Evolutionary conservation across 257 asterid species (phyloP).

Genomic region (Prunella vulgaris): DNA sequence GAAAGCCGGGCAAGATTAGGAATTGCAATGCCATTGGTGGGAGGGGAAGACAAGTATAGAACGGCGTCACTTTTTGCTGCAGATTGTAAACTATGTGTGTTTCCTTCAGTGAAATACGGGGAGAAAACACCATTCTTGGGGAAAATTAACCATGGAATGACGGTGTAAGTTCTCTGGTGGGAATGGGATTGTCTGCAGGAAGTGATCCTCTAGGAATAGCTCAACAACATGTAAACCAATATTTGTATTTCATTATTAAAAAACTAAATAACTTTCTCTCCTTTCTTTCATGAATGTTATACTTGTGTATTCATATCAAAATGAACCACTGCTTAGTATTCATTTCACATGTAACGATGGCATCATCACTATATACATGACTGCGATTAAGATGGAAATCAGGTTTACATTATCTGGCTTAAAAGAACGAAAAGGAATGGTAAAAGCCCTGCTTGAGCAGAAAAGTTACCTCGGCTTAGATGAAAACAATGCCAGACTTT

Average conservation of each 20-base stretch:
- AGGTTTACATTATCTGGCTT: background rate
- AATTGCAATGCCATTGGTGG: slow-evolving; percentile 53
- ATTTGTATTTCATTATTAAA: background rate
- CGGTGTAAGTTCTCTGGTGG: slow-evolving; percentile 8
- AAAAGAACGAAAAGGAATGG: background rate
- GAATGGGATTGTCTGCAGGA: slow-evolving; percentile 25
- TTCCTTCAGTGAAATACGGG: background rate
- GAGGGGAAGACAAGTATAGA: slow-evolving; percentile 56
- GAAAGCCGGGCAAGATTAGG: slow-evolving; percentile 46
- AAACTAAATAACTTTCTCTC: background rate
- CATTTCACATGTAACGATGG: background rate
- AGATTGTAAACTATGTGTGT: slow-evolving; percentile 35
- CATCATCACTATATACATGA: background rate
- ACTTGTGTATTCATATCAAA: background rate
- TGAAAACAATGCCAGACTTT: background rate
- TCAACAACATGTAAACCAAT: background rate
- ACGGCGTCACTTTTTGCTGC: slow-evolving; percentile 39
- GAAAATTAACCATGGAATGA: background rate
- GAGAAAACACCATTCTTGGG: background rate
- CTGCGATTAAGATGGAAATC: background rate
- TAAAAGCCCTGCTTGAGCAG: background rate
- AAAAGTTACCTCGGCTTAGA: background rate
- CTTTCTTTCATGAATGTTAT: background rate
- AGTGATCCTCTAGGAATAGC: background rate
- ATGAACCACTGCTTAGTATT: background rate